These are phyloP conservation scores for Cladobotryum mycophilum DNA, from an alignment of 2,329 filamentous ascomycete species.

Conservation along the genomic window DNA sequence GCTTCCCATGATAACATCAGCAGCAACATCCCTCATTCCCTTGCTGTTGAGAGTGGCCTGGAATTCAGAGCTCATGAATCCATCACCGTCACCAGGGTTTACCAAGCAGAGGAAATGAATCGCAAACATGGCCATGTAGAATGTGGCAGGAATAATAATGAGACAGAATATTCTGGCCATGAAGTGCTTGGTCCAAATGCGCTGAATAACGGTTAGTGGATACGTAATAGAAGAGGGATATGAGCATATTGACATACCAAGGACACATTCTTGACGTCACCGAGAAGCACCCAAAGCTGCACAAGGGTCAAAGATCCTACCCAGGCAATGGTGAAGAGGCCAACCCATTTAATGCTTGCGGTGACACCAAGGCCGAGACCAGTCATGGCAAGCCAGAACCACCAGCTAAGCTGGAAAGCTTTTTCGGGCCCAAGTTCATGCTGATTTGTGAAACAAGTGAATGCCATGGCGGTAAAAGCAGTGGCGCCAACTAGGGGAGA, in stretches of 20 bases:
- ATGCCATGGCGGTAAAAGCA: constrained; percentile 82
- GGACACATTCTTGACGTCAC: constrained; percentile 80
- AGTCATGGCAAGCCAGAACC: constrained; percentile 91
- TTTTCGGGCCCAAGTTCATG: constrained; percentile 86
- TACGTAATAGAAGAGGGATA: not conserved
- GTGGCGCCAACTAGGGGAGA: constrained; percentile 92
- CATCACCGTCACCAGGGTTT: constrained; percentile 95
- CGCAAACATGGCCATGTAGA: constrained; percentile 96
- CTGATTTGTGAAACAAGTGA: constrained; percentile 91
- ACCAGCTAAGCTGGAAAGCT: constrained; percentile 87
- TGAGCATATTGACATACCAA: constrained; percentile 44
- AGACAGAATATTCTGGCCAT: constrained; percentile 86
- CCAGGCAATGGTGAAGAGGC: constrained; percentile 97
- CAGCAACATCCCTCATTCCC: constrained; percentile 90
- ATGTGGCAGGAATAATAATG: constrained; percentile 77
- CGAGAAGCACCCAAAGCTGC: constrained; percentile 92
- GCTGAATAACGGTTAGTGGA: constrained; percentile 34
- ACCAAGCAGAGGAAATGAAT: constrained; percentile 91
- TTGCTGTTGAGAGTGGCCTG: constrained; percentile 96
- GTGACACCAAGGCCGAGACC: constrained; percentile 86
- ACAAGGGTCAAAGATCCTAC: constrained; percentile 84
- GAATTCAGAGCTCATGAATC: constrained; percentile 99
- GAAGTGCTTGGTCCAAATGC: constrained; percentile 89
- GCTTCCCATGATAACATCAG: constrained; percentile 85
- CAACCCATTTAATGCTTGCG: constrained; percentile 97